phyloP scores from a whole-genome alignment of 2,329 filamentous ascomycete genomes.

The Didymellaceae sp. region DNA sequence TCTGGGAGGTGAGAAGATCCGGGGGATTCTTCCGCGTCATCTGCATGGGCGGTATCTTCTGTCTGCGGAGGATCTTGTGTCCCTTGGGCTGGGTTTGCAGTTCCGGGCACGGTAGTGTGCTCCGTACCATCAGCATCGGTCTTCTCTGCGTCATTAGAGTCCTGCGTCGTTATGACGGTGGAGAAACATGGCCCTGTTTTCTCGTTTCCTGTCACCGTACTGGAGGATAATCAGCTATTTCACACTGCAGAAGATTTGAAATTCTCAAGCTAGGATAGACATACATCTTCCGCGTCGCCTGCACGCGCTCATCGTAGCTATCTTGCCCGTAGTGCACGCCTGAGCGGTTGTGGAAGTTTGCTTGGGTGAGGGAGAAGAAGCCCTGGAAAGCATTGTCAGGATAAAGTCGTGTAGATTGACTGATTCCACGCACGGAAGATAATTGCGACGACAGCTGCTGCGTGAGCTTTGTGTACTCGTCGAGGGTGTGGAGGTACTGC shows the following conservation, averaged over 20 bases:
- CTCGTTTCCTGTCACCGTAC: constrained; percentile 5
- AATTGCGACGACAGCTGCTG: constrained; percentile 62
- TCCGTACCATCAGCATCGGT: no score
- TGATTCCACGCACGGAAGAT: constrained; percentile 53
- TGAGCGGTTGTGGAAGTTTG: constrained; percentile 73
- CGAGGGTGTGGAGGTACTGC: constrained; percentile 69
- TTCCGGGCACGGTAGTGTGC: no score
- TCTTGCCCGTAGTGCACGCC: constrained; percentile 71
- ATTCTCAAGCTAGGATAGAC: not conserved
- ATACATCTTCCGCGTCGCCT: constrained; percentile 61
- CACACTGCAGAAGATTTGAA: no score
- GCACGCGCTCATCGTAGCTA: constrained; percentile 76
- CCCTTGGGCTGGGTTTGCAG: no score
- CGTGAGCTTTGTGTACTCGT: constrained; percentile 70
- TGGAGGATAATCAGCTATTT: not conserved
- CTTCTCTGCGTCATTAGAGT: no score
- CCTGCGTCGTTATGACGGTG: not conserved
- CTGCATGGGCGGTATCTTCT: no score
- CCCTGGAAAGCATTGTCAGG: constrained; percentile 39
- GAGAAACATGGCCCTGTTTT: not conserved
- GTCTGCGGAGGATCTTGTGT: no score
- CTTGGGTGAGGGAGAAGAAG: constrained; percentile 67
- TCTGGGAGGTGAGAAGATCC: constrained; percentile 52
- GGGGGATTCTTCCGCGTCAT: not conserved
- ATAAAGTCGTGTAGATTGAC: not conserved